These are phyloP conservation scores for Diplogelasinospora grovesii DNA, from an alignment of 495 filamentous ascomycete species.

Conservation along the genomic window DNA sequence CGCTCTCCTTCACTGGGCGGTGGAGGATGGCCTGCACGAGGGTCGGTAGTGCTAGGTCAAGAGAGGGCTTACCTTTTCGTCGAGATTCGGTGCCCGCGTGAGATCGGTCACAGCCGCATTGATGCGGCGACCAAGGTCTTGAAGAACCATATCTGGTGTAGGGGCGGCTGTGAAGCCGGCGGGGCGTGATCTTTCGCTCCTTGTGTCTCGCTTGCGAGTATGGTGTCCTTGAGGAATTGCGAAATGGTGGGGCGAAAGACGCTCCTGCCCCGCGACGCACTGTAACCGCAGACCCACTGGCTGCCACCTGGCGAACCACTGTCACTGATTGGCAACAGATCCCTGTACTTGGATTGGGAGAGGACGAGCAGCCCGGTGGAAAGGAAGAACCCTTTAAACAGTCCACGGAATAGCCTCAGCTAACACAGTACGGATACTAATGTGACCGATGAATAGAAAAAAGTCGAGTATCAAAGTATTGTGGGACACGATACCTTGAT, in stretches of 20 bases:
- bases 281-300: too few relatives aligned
- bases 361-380: too few relatives aligned
- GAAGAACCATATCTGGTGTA: conserved; percentile 74
- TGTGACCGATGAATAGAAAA: too few relatives aligned
- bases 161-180: conserved; percentile 11
- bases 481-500: too few relatives aligned
- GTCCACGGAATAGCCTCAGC: too few relatives aligned
- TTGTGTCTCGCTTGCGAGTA: neutral
- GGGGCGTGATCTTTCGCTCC: neutral
- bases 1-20: too few relatives aligned
- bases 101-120: conserved; percentile 93
- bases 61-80: conserved; percentile 71
- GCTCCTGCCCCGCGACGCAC: conserved; percentile 6
- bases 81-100: conserved; percentile 82
- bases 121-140: conserved; percentile 97
- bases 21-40: neutral
- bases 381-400: too few relatives aligned
- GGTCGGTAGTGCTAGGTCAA: neutral
- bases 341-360: too few relatives aligned
- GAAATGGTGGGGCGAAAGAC: conserved; percentile 7
- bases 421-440: too few relatives aligned
- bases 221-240: neutral
- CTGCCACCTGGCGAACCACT: too few relatives aligned
- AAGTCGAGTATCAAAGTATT: too few relatives aligned
- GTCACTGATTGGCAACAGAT: too few relatives aligned